Conservation (phyloP, 768 basidiomycete species). For the Asterophora parasitica region DNA sequence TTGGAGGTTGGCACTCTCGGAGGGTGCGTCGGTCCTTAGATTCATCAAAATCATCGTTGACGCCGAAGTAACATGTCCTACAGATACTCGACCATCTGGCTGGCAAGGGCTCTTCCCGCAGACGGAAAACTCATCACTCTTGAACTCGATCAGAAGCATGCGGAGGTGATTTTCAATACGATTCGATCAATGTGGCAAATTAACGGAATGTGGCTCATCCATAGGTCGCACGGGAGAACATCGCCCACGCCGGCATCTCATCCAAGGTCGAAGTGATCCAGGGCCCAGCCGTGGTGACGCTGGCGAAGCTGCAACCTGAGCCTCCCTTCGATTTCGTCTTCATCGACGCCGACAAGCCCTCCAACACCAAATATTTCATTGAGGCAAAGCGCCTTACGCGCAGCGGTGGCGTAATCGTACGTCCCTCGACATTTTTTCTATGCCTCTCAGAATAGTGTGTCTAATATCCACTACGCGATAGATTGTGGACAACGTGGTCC, state of each 20-base stretch:
- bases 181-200: background rate
- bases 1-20: constrained; percentile 66
- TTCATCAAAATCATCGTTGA: background rate
- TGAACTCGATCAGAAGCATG: constrained; percentile 43
- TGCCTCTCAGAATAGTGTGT: background rate
- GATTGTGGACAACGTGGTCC: constrained; percentile 63
- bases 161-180: constrained; percentile 29
- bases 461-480: constrained; percentile 15
- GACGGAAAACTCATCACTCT: constrained; percentile 46
- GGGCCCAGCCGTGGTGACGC: constrained; percentile 47
- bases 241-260: constrained; percentile 48
- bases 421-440: constrained; percentile 16
- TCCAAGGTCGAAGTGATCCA: constrained; percentile 44
- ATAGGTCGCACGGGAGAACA: constrained; percentile 56
- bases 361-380: constrained; percentile 50
- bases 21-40: constrained; percentile 35
- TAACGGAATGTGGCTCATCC: background rate
- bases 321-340: constrained; percentile 61
- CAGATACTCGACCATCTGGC: constrained; percentile 42
- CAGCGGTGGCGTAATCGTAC: constrained; percentile 57
- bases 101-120: constrained; percentile 42
- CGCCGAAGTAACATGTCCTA: background rate
- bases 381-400: constrained; percentile 58
- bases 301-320: constrained; percentile 42
- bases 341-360: constrained; percentile 68